phyloP scores from a whole-genome alignment of 2,329 filamentous ascomycete genomes.

The Exophiala sp. region DNA sequence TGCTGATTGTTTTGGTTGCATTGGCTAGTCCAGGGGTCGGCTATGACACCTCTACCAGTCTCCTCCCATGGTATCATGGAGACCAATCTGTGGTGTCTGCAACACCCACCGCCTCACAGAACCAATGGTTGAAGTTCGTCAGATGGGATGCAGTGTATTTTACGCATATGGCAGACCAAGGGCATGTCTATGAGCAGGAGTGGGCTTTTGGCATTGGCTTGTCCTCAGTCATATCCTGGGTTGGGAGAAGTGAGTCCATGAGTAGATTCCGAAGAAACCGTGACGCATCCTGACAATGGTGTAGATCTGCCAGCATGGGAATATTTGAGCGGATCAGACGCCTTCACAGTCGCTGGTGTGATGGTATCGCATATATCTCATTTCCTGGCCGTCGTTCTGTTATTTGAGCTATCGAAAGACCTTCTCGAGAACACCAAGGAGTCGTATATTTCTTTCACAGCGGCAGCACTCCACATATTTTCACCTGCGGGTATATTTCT shows the following conservation, averaged over 20 bases:
- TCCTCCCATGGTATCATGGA: conserved; percentile 39
- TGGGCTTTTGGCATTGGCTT: conserved; percentile 63
- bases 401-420: conserved; percentile 43
- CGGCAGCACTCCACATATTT: conserved; percentile 72
- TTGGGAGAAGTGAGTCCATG: conserved; percentile 26
- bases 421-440: conserved; percentile 9
- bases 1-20: conserved; percentile 49
- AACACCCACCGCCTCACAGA: conserved; percentile 18
- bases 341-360: conserved; percentile 56
- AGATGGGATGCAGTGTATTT: conserved; percentile 65
- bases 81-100: not conserved
- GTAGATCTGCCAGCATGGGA: not conserved
- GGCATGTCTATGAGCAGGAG: conserved; percentile 61
- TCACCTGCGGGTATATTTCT: conserved; percentile 89
- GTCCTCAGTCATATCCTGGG: conserved; percentile 18
- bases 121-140: conserved; percentile 44
- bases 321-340: conserved; percentile 6
- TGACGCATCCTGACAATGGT: not conserved
- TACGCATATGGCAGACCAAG: conserved; percentile 50
- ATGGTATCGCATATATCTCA: conserved; percentile 70
- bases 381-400: conserved; percentile 66
- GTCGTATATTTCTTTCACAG: conserved; percentile 58
- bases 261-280: not conserved
- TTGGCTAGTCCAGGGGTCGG: conserved; percentile 54
- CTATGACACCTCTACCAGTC: conserved; percentile 61